phyloP scores from a whole-genome alignment of 2,329 filamentous ascomycete genomes.

The Alternaria conjuncta region DNA sequence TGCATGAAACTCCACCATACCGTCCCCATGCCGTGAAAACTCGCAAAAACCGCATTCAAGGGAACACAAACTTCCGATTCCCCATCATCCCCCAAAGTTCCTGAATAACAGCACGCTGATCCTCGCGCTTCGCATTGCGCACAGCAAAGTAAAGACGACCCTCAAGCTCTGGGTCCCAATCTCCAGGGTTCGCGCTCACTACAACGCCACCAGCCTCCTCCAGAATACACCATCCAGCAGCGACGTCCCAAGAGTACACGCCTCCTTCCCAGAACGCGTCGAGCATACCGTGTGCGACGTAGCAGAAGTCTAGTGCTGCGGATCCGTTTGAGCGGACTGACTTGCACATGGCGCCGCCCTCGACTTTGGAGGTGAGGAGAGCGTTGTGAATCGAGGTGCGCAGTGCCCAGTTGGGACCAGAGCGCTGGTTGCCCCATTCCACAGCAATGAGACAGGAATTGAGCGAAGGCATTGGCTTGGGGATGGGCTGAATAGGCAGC shows the following conservation, averaged over 20 bases:
- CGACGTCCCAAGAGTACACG: conserved; percentile 47
- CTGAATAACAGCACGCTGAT: conserved; percentile 42
- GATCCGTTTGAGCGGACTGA: conserved; percentile 45
- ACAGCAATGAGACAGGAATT: conserved; percentile 43
- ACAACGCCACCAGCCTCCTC: conserved; percentile 49
- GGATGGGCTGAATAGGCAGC: conserved; percentile 39
- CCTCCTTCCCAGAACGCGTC: conserved; percentile 49
- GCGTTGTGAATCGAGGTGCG: conserved; percentile 36
- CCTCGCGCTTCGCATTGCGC: conserved; percentile 35
- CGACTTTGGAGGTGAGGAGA: conserved; percentile 35
- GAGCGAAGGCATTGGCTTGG: conserved; percentile 34
- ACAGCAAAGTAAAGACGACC: conserved; percentile 46
- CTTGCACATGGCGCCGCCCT: conserved; percentile 44
- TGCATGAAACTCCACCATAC: neutral
- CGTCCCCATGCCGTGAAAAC: neutral
- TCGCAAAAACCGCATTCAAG: neutral
- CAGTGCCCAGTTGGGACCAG: conserved; percentile 46
- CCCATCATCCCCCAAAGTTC: conserved; percentile 48
- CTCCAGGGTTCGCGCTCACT: conserved; percentile 43
- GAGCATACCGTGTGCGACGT: conserved; percentile 44
- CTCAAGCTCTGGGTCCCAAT: conserved; percentile 45
- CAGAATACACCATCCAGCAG: conserved; percentile 48
- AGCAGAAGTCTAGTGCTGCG: conserved; percentile 49
- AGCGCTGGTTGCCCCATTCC: conserved; percentile 49
- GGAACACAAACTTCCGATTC: conserved; percentile 38